Evolutionary conservation across 306 rosid genomes (phyloP), one percentile per base, ranked within the genome.

Genomic region (Crataegus laevigata): DNA sequence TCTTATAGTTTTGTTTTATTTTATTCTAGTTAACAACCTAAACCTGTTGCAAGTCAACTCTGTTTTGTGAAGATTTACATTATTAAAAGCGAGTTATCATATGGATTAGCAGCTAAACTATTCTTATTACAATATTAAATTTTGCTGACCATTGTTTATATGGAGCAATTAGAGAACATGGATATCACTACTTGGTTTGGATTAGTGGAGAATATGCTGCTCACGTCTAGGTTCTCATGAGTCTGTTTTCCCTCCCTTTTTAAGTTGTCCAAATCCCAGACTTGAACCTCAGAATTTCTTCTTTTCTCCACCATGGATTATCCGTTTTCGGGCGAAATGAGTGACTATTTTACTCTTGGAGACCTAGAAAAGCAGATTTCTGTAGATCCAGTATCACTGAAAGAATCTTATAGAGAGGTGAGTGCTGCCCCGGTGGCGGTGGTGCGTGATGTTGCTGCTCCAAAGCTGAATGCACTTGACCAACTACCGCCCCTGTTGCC

Each of bases 311-410:
- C 38, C 63, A 81, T 71, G 80, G 76, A 73, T n/a, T 61, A 51
- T 68, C 76, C 76, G 14, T 62, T 71, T 83, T 82, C 88, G 69
- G 72, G 77, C 14, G 70, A 55, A 57, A 38, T 76, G 19, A 61
- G 24, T 8, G 68, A 63, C 42, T 29, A 36, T 22, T 63, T 63
- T 9, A 14, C 68, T 30, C 42, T 63, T 63, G 43, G 68, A 17
- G 25, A 63, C 32, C 47, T 21, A 69, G 96, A 94, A 68, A 94
- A 78, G 82, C 93, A 90, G 75, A 92, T 94, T 63, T 65, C 87
- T 57, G 89, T 94, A 18, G 97, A 94, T 83, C 97, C 96, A 18
- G 51, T 85, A 40, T 94, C 98, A 15, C 61, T 90, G 47, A 83
- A 75, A 76, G 85, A 72, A 11, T 80, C 77, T 18, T 26, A 55